These are phyloP conservation scores for Citeromyces hawaiiensis DNA, from an alignment of 1,139 yeast species.

Conservation along the genomic window DNA sequence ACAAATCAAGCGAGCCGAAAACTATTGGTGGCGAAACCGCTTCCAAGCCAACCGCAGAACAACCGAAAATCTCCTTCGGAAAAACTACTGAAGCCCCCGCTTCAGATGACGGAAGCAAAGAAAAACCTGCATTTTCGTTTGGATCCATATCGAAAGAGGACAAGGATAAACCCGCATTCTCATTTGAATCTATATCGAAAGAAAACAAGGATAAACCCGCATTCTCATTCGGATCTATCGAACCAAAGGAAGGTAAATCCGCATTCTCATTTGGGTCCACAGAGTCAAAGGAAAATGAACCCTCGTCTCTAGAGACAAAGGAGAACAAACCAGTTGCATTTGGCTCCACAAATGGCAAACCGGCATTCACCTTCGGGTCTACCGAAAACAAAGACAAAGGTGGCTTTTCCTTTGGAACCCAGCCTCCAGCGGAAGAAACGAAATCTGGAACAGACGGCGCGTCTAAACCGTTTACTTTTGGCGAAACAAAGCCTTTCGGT, in stretches of 20 bases:
- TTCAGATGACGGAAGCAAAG: conserved; percentile 3
- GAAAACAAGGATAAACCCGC: conserved; percentile 2
- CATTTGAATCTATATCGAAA: conserved; percentile 4
- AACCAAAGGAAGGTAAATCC: conserved; percentile 2
- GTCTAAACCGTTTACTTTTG: background rate
- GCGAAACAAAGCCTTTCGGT: background rate
- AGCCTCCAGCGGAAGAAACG: too few relatives aligned
- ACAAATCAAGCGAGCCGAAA: too few relatives aligned
- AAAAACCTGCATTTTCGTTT: conserved; percentile 7
- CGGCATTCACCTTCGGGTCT: conserved; percentile 5
- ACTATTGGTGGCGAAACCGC: too few relatives aligned
- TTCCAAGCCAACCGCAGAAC: too few relatives aligned
- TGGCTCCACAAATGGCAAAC: conserved; percentile 4
- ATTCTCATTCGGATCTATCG: conserved; percentile 3
- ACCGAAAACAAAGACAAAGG: conserved; percentile 2
- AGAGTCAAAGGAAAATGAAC: conserved; percentile 2
- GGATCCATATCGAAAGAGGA: conserved; percentile 5
- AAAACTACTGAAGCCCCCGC: background rate
- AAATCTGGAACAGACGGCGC: background rate
- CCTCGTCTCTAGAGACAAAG: conserved; percentile 6
- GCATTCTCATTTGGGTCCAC: conserved; percentile 4
- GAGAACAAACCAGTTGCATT: conserved; percentile 4
- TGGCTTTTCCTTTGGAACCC: conserved; percentile 3
- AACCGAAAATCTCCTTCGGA: conserved; percentile 5
- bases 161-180: conserved; percentile 1